Base-by-base conservation (phyloP, 2,329 filamentous ascomycete genomes). In the Taxawa tesnikishii region DNA sequence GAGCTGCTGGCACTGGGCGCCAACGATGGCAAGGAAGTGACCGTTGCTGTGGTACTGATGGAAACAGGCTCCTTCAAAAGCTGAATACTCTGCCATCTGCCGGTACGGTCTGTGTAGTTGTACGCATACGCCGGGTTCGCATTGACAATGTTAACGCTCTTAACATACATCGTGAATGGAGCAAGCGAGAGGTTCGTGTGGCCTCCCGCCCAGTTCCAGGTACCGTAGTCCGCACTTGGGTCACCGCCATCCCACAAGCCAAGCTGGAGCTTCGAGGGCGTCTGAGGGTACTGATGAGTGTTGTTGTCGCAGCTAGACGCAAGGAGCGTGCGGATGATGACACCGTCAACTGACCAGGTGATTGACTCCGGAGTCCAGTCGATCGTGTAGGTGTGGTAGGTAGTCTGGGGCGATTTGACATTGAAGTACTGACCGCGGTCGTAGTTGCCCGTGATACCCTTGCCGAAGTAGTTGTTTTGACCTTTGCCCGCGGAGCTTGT, bases 161-260 rank as follows among this genome's bases (percentile, higher is more conserved):
- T 48, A 37, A 59, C 43, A 19, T 41, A 44, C 50, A 54, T 55
- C 15, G 46, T 48, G 43, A 49, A 58, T 3, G 54, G 52, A 36
- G 44, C 52, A 31, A 54, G 33, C 15, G 37, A 36, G 37, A 46
- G 56, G 29, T 54, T 43, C 1, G 51, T 47, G 15, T 46, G 39
- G 6, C 55, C 55, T 24, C 55, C 55, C 24, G 55, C 53, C 55
- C 55, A 58, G 9, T 46, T 41, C 4, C 50, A 40, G 0, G 51
- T 55, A n/a, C 52, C 54, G 15, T 3, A 5, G 12, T 16, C 9
- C 5, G 3, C 10, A 23, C 75, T 79, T 1, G 81, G 59, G 54
- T 94, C 87, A 44, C 87, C 87, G 48, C 83, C 87, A 30, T 82
- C 75, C 88, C 87, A 94, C 42, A 76, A 75, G 33, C 76, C 75